Evolutionary conservation across 306 rosid species (phyloP).

Genomic region (Citrullus amarus): DNA sequence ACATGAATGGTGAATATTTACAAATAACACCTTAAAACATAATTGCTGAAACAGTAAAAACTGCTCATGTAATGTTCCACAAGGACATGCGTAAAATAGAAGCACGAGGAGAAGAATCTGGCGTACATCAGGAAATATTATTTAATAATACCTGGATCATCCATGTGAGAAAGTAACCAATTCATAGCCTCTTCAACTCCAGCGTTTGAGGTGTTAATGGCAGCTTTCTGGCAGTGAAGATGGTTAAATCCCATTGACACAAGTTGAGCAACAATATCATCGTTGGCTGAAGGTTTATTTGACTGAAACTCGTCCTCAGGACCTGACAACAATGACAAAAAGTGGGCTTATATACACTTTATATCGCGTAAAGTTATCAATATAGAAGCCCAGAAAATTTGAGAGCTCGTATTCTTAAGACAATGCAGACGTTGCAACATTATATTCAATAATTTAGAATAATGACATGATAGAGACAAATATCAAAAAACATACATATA

Average conservation of each 20-base stretch:
- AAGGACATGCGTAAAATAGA: not conserved
- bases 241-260: conserved; percentile 85
- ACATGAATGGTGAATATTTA: not conserved
- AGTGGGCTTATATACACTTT: not conserved
- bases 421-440: not conserved
- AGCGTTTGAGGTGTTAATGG: conserved; percentile 63
- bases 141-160: conserved; percentile 57
- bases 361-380: not conserved
- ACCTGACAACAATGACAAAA: conserved; percentile 18
- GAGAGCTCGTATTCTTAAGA: not conserved
- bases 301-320: conserved; percentile 39
- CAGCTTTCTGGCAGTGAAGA: conserved; percentile 88
- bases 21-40: conserved; percentile 2
- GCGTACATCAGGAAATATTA: not conserved
- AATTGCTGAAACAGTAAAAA: conserved; percentile 4
- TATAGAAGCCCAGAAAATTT: not conserved
- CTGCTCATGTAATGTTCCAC: not conserved
- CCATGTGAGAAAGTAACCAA: conserved; percentile 94
- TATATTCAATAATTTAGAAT: not conserved
- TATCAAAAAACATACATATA: not conserved
- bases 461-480: not conserved
- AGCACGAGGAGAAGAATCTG: not conserved
- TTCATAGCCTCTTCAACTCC: conserved; percentile 98
- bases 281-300: conserved; percentile 32
- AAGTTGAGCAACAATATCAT: conserved; percentile 75